Conservation (phyloP, 2,329 filamentous ascomycete species). For the Ophiostoma himal-ulmi region DNA sequence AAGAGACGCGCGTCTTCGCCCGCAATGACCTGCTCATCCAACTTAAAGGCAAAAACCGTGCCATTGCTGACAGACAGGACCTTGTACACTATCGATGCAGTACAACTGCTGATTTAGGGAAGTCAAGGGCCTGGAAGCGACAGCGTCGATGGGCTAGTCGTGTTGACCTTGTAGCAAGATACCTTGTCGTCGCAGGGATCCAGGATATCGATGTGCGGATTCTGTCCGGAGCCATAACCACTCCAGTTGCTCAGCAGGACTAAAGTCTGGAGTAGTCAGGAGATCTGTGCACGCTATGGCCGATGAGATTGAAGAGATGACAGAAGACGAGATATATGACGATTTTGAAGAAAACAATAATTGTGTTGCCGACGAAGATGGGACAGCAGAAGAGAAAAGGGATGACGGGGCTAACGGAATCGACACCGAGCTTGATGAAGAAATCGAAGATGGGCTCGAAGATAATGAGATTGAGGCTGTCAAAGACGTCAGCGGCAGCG, state of each 20-base stretch:
- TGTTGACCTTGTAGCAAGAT: not conserved
- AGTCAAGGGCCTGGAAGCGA: not conserved
- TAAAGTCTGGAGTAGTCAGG: not conserved
- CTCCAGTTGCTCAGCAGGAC: not conserved
- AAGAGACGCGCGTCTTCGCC: not conserved
- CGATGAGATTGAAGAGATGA: not conserved
- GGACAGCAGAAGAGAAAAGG: not conserved
- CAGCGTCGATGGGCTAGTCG: not conserved
- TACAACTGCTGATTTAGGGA: not conserved
- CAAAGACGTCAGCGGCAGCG: not conserved
- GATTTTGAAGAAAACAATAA: not conserved
- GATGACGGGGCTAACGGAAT: not conserved
- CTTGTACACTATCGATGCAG: not conserved
- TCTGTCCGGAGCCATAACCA: not conserved
- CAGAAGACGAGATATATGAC: not conserved
- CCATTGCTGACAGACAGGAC: not conserved
- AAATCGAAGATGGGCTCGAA: not conserved
- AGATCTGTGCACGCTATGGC: not conserved
- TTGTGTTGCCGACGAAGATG: not conserved
- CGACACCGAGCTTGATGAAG: not conserved
- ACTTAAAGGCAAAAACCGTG: not conserved
- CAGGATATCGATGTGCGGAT: not conserved
- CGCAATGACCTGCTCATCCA: not conserved
- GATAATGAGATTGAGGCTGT: too few species aligned
- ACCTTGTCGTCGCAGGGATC: not conserved